These are phyloP conservation scores for Trichophyton equinum DNA, from an alignment of 2,329 filamentous ascomycete genomes.

Conservation along the genomic window DNA sequence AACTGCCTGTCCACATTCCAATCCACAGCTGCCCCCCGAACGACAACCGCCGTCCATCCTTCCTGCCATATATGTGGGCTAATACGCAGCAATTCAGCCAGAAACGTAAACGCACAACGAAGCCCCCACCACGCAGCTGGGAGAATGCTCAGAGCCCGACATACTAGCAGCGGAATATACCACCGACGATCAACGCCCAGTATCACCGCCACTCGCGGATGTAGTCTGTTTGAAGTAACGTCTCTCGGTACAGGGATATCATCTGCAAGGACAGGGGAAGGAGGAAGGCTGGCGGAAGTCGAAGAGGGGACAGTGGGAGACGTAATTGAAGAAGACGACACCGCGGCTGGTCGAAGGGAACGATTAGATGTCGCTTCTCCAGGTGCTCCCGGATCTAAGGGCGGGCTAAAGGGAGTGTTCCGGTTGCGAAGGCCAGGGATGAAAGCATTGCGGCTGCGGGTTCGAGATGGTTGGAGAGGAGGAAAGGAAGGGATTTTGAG, in stretches of 20 bases:
- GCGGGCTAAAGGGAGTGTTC: constrained; percentile 1
- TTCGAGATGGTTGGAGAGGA: constrained; percentile 6
- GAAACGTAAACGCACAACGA: constrained; percentile 54
- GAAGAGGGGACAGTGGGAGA: background rate
- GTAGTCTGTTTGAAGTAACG: constrained; percentile 37
- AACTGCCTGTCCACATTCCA: constrained; percentile 39
- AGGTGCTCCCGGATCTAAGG: background rate
- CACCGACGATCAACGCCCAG: constrained; percentile 60
- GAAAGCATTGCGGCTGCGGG: background rate
- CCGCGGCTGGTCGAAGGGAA: constrained; percentile 6
- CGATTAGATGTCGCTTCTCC: background rate
- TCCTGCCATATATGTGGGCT: constrained; percentile 31
- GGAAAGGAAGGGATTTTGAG: constrained; percentile 4
- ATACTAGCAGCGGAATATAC: constrained; percentile 60
- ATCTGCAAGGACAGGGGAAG: constrained; percentile 15
- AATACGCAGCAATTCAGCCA: constrained; percentile 49
- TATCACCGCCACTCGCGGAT: constrained; percentile 66
- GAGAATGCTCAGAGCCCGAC: constrained; percentile 57
- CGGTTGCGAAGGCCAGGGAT: constrained; percentile 5
- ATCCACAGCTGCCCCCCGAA: constrained; percentile 23
- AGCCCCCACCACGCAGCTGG: constrained; percentile 62
- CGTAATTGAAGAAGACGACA: constrained; percentile 4
- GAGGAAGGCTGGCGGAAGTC: constrained; percentile 4
- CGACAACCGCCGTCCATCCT: constrained; percentile 29
- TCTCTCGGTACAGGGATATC: constrained; percentile 18